A percentile compares a stretch with the other conserved stretches of the same genome.
phyloP scores from a whole-genome alignment of 2,329 filamentous ascomycete genomes.

The Apiospora phragmitis region DNA sequence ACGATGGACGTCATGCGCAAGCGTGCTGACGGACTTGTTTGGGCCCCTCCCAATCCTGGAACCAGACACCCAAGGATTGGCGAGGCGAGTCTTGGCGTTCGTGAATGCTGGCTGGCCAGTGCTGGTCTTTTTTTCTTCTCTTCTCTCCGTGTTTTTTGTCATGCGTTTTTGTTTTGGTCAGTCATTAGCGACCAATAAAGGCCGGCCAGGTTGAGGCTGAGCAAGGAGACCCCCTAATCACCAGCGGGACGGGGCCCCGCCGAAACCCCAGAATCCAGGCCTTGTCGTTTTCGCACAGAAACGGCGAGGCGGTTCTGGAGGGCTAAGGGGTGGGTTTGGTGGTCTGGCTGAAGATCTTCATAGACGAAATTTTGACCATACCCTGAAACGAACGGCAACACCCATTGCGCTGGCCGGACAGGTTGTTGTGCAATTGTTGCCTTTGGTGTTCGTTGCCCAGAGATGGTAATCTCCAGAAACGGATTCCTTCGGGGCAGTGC shows the following conservation, averaged over 20 bases:
- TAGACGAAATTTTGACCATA: neutral
- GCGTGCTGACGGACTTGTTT: neutral
- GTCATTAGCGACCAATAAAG: slow-evolving; percentile 7
- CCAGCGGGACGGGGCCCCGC: neutral
- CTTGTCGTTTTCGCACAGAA: neutral
- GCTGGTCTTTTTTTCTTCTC: neutral
- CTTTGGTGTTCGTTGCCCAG: neutral
- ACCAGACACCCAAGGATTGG: neutral
- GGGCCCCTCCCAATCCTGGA: neutral
- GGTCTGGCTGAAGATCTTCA: neutral
- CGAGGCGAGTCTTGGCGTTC: neutral
- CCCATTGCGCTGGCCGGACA: neutral
- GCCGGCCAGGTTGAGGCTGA: neutral
- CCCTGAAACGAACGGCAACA: neutral
- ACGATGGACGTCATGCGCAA: neutral
- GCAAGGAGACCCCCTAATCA: neutral
- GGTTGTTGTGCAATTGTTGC: neutral
- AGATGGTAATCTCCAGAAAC: neutral
- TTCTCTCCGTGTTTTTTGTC: neutral
- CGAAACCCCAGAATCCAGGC: neutral
- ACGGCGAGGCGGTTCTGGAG: neutral
- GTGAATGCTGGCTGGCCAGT: neutral
- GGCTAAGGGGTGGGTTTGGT: neutral
- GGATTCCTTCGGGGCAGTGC: neutral
- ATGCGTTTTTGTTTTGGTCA: neutral